A percentile compares a stretch with the other conserved stretches of the same genome.
Evolutionary conservation across 176 grass and related monocot species (phyloP).

Genomic region (Aegilops speltoides): DNA sequence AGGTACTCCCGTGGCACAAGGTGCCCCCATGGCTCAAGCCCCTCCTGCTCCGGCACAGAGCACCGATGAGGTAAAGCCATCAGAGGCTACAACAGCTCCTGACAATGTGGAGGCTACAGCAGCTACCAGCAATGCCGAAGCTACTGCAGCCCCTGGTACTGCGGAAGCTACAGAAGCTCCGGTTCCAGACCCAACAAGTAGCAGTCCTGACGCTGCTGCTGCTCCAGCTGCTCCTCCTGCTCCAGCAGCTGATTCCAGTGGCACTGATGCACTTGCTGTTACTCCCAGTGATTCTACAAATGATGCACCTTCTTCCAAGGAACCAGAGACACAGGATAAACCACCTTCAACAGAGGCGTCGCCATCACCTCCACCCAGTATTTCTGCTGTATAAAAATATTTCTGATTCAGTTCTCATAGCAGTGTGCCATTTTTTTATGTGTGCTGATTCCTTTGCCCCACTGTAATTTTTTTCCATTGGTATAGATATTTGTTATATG

Average conservation of each 20-base stretch:
- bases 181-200: conserved; percentile 9
- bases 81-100: conserved; percentile 18
- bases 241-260: conserved; percentile 19
- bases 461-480: conserved; percentile 34
- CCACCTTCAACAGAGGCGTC: conserved; percentile 31
- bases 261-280: neutral
- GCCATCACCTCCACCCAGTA: neutral
- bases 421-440: conserved; percentile 33
- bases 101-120: conserved; percentile 17
- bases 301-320: conserved; percentile 12
- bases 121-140: conserved; percentile 26
- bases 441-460: conserved; percentile 19
- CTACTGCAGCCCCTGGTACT: neutral
- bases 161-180: conserved; percentile 13
- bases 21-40: conserved; percentile 1
- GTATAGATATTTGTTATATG: conserved; percentile 26
- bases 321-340: conserved; percentile 18
- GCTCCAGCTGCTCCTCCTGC: conserved; percentile 6
- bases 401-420: conserved; percentile 31
- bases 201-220: conserved; percentile 24
- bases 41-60: conserved; percentile 27
- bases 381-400: conserved; percentile 38
- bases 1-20: neutral
- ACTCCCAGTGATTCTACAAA: conserved; percentile 12
- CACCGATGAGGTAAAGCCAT: conserved; percentile 32